phyloP scores from a whole-genome alignment of 1,139 yeast genomes.

The Geotrichum reessii region DNA sequence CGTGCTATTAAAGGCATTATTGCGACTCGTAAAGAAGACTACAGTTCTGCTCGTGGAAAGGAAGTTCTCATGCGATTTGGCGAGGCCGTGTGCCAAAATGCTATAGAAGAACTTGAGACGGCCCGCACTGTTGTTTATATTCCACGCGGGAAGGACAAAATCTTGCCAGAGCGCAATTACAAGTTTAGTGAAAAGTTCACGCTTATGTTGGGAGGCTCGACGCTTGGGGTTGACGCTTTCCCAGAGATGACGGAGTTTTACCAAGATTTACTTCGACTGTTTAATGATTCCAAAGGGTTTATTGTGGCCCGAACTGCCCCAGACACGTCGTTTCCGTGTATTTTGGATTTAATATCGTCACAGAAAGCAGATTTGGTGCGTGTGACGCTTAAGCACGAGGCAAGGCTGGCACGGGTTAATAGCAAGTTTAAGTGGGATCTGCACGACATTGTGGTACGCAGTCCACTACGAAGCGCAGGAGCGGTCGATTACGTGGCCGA shows the following conservation, averaged over 20 bases:
- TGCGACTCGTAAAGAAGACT: slow-evolving; percentile 48
- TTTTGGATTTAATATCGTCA: slow-evolving; percentile 45
- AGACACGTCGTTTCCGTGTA: slow-evolving; percentile 52
- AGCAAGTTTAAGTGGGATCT: slow-evolving; percentile 53
- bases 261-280: slow-evolving; percentile 38
- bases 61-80: slow-evolving; percentile 42
- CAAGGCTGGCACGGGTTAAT: slow-evolving; percentile 39
- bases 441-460: slow-evolving; percentile 45
- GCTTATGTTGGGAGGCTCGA: slow-evolving; percentile 39
- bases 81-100: slow-evolving; percentile 32
- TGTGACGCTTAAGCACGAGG: slow-evolving; percentile 31
- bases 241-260: slow-evolving; percentile 46
- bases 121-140: slow-evolving; percentile 45
- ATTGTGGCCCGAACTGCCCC: slow-evolving; percentile 54
- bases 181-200: slow-evolving; percentile 53
- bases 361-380: slow-evolving; percentile 43
- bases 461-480: slow-evolving; percentile 1
- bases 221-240: slow-evolving; percentile 37
- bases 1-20: slow-evolving; percentile 51
- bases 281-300: slow-evolving; percentile 46
- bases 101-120: neutral
- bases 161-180: slow-evolving; percentile 44
- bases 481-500: slow-evolving; percentile 15
- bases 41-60: slow-evolving; percentile 44
- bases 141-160: slow-evolving; percentile 44